Base-by-base conservation (phyloP, 1,284 basidiomycete genomes). In the Cryptococcus wingfieldii region DNA sequence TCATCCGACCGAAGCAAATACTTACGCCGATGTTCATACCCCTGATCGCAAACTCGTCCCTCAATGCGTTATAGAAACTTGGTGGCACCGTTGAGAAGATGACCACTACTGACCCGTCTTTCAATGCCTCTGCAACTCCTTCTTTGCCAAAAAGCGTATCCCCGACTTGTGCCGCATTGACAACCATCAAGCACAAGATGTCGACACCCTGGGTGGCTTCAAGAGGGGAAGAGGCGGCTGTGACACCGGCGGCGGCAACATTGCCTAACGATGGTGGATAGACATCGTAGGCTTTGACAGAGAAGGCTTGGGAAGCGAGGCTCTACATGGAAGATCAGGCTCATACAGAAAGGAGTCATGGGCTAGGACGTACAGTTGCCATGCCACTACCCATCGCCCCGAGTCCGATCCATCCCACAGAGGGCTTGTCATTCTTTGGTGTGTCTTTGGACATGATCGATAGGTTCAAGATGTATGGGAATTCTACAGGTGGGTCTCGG, bases 41-140 rank as follows among this genome's bases (percentile, higher is more conserved):
- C 31, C 31, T 34, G 10, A 34, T 34, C 31, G 31, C 31, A 34
- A 34, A 34, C 31, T 34, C 31, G 31, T 34, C 31, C 31, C 31
- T 34, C 31, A 34, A 34, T 4, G 58, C 56, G 1, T 55, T 52
- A 1, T 72, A 60, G 45, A 67, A 70, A 13, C 64, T 66, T 1
- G 77, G 75, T 0, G 75, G 70, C 23, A 75, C 74, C 2, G 77
- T 78, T 0, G 77, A 76, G 59, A 74, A 76, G 31, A 72, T 67
- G 28, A 78, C 68, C 50, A 78, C 66, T 13, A 61, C 55, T 1
- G 76, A 62, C 16, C 66, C 63, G 14, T 64, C 45, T 14, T 67
- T 49, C 8, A 77, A 66, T 7, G 61, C 72, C 4, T 66, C 58
- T 4, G 70, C 68, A 7, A 71, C 68, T 1, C 61, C 64, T 1